Evolutionary conservation across 2,329 filamentous ascomycete species (phyloP), one percentile per base, ranked within the genome.

Genomic region (Samsoniella hepiali): DNA sequence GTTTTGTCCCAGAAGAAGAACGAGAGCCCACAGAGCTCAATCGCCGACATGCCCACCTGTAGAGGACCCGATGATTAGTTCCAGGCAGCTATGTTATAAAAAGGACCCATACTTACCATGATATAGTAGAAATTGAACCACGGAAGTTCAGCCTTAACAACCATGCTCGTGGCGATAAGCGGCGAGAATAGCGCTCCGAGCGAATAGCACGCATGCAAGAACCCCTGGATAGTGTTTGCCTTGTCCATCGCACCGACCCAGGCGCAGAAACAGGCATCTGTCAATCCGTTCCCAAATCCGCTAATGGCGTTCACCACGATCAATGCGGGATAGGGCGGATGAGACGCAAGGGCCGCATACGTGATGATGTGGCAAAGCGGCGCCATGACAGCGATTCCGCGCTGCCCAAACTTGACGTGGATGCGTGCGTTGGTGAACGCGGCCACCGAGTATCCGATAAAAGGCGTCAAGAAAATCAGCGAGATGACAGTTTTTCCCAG

Each of bases 111-210:
- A 79, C 80, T 78, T 78, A 88, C 84, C 86, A 91, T 89, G 62
- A 90, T 75, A 70, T 90, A 90, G 70, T 91, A 91, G 71, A 86
- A 91, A 3, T 77, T 81, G 68, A 88, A 90, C 89, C 89, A 92
- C 0, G 80, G 80, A 65, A 87, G 62, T 1, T 75, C 68, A 0
- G 79, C 84, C 59, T 82, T 84, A 0, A 86, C 86, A 36, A 91
- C 84, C 81, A 91, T 84, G 0, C 80, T 82, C 0, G 89, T 91
- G 0, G 88, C 88, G 62, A 90, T 82, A 2, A 91, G 71, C 0
- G 88, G 88, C 3, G 84, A 78, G 2, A 90, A 75, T 0, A 88
- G 80, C 0, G 87, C 88, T 0, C 89, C 89, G 0, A 89, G 67
- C 0, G 86, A 88, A 70, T 90, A 91, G 63, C 82, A 85, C 0